Conservation (phyloP, 768 basidiomycete species). For the Boletus eberwhitei region DNA sequence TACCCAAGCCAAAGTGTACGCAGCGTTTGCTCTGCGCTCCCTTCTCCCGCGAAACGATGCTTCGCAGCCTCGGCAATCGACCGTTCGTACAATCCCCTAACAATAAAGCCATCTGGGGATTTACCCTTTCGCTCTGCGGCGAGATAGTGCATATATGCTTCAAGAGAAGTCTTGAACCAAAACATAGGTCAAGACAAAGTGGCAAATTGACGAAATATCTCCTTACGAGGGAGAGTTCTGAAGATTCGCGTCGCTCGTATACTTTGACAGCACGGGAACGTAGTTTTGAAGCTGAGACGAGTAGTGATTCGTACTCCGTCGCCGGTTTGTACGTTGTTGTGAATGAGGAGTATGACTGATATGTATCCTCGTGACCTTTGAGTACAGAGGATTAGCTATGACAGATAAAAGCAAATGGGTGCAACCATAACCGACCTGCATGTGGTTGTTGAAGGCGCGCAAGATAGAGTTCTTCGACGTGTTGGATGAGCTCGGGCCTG, state of each 20-base stretch:
- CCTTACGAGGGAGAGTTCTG: constrained; percentile 60
- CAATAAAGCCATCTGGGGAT: constrained; percentile 53
- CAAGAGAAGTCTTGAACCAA: constrained; percentile 40
- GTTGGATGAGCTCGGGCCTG: constrained; percentile 44
- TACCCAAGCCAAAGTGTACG: constrained; percentile 73
- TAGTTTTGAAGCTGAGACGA: constrained; percentile 75
- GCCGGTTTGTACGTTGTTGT: constrained; percentile 74
- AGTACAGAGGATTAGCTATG: not conserved
- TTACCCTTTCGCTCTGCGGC: constrained; percentile 59
- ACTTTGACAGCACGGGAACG: constrained; percentile 57
- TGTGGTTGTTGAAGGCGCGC: constrained; percentile 74
- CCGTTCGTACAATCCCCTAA: constrained; percentile 66
- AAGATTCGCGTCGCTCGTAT: constrained; percentile 59
- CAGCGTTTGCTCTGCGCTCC: constrained; percentile 54
- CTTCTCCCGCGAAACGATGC: constrained; percentile 51
- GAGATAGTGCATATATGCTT: constrained; percentile 62
- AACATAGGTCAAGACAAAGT: constrained; percentile 14
- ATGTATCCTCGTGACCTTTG: constrained; percentile 77
- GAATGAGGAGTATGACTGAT: constrained; percentile 85
- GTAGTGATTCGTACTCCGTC: constrained; percentile 70
- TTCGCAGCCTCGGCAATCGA: constrained; percentile 71
- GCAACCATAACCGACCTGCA: constrained; percentile 46
- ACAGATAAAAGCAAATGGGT: not conserved
- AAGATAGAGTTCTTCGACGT: constrained; percentile 59
- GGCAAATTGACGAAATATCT: not conserved